Evolutionary conservation across 2,329 filamentous ascomycete genomes (phyloP).

Genomic region (Fusarium marasasianum): DNA sequence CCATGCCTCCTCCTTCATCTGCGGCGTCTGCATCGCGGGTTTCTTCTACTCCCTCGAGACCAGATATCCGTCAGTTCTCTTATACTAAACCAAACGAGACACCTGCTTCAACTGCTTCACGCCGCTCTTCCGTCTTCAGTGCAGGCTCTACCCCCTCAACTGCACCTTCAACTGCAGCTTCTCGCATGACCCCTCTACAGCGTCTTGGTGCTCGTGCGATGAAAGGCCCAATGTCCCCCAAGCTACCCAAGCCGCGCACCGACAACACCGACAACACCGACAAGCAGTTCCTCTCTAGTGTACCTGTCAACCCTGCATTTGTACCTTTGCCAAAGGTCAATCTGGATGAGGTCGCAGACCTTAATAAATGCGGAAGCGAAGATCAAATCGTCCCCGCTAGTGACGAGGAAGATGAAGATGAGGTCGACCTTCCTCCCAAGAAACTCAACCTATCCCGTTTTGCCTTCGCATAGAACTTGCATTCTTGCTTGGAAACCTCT

Average conservation of each 20-base stretch:
- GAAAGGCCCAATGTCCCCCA: slow-evolving; percentile 42
- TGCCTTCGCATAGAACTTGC: slow-evolving; percentile 47
- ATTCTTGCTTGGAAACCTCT: neutral
- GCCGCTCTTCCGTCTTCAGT: slow-evolving; percentile 50
- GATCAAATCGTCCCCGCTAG: slow-evolving; percentile 65
- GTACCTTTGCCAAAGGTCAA: slow-evolving; percentile 65
- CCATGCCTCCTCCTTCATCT: slow-evolving; percentile 46
- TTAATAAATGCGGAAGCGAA: slow-evolving; percentile 64
- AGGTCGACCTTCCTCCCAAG: slow-evolving; percentile 45
- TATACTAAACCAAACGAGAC: slow-evolving; percentile 46
- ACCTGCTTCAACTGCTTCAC: slow-evolving; percentile 49
- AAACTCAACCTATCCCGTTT: slow-evolving; percentile 61
- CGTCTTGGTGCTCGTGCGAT: slow-evolving; percentile 60
- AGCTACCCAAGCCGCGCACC: slow-evolving; percentile 41
- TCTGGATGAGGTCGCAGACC: slow-evolving; percentile 60
- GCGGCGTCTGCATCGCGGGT: slow-evolving; percentile 29
- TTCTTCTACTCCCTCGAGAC: slow-evolving; percentile 45
- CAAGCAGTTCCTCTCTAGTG: slow-evolving; percentile 44
- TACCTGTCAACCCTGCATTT: slow-evolving; percentile 63
- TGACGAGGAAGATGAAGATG: slow-evolving; percentile 57
- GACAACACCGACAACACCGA: slow-evolving; percentile 32
- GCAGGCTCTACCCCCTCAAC: slow-evolving; percentile 52
- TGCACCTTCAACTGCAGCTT: slow-evolving; percentile 53
- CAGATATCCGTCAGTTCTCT: slow-evolving; percentile 48
- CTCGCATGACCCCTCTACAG: slow-evolving; percentile 62